Percentiles rank a stretch among this genome's conserved stretches.
phyloP scores from a whole-genome alignment of 148 eudicot species.

The Linanthus parryae region DNA sequence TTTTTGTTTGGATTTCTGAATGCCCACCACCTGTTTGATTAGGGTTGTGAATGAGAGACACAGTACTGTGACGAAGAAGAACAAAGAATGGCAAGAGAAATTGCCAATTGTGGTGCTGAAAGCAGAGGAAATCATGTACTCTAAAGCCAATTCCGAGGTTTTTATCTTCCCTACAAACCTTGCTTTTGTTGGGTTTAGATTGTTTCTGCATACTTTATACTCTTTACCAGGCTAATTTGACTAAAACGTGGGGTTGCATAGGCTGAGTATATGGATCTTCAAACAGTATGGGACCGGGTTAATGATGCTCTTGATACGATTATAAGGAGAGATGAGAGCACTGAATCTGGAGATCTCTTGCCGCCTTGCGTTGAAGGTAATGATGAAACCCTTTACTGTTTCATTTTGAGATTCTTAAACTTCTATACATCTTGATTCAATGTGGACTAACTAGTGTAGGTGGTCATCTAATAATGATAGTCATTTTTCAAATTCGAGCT shows the following conservation, averaged over 20 bases:
- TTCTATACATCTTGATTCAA: background rate
- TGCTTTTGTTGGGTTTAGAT: background rate
- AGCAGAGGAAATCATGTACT: slow-evolving; percentile 96
- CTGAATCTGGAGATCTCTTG: slow-evolving; percentile 68
- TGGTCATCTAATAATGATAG: background rate
- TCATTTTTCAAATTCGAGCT: background rate
- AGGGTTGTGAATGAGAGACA: slow-evolving; percentile 76
- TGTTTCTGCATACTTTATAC: slow-evolving; percentile 5
- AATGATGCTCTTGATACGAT: slow-evolving; percentile 90
- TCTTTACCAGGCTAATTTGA: too few relatives aligned
- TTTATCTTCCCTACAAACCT: background rate
- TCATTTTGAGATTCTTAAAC: background rate
- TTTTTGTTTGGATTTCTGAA: slow-evolving; percentile 6
- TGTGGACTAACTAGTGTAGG: too few relatives aligned
- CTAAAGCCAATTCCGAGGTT: slow-evolving; percentile 99
- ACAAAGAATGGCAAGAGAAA: slow-evolving; percentile 96
- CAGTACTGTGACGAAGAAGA: slow-evolving; percentile 52
- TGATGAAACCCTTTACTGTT: slow-evolving; percentile 3
- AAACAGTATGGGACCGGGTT: slow-evolving; percentile 82
- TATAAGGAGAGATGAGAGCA: slow-evolving; percentile 74
- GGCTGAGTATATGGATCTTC: slow-evolving; percentile 76
- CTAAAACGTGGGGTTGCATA: slow-evolving; percentile 31
- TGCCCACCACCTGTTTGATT: slow-evolving; percentile 46
- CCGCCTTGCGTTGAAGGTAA: slow-evolving; percentile 99
- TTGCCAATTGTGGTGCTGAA: slow-evolving; percentile 77